These are phyloP conservation scores for Arctostaphylos glauca DNA, from an alignment of 148 eudicot genomes.

Conservation along the genomic window DNA sequence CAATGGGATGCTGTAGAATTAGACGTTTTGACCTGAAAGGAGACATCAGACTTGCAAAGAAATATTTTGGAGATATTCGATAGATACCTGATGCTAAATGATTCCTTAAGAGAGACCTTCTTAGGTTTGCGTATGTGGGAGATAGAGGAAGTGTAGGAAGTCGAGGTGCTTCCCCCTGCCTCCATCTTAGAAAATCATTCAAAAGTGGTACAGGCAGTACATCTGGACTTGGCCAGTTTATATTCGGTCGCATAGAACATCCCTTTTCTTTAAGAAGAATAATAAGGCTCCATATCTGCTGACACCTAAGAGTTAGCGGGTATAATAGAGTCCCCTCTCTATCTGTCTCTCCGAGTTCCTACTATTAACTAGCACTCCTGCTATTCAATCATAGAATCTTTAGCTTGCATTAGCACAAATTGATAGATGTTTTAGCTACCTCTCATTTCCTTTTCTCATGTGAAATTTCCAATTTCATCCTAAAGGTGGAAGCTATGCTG, in stretches of 20 bases:
- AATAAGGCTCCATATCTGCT: background rate
- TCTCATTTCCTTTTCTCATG: background rate
- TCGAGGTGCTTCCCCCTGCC: background rate
- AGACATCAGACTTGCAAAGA: background rate
- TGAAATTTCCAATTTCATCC: constrained; percentile 12
- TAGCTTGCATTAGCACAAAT: background rate
- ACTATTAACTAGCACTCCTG: no score
- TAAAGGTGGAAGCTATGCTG: constrained; percentile 98
- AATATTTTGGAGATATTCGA: background rate
- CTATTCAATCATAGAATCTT: no score
- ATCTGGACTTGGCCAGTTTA: background rate
- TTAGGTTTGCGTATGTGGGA: background rate
- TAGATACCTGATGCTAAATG: background rate
- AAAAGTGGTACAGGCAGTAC: background rate
- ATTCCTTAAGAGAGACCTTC: background rate
- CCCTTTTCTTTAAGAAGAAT: background rate
- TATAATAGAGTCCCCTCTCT: no score
- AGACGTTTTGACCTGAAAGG: background rate
- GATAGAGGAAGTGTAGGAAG: background rate
- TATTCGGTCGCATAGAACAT: background rate
- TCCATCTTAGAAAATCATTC: background rate
- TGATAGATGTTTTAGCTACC: background rate
- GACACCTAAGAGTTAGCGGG: no score
- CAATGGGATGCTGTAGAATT: background rate
- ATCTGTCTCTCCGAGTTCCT: no score